A percentile compares a stretch with the other conserved stretches of the same genome.
phyloP scores from a whole-genome alignment of 2,329 filamentous ascomycete genomes.

The Rhynchosporium secalis region DNA sequence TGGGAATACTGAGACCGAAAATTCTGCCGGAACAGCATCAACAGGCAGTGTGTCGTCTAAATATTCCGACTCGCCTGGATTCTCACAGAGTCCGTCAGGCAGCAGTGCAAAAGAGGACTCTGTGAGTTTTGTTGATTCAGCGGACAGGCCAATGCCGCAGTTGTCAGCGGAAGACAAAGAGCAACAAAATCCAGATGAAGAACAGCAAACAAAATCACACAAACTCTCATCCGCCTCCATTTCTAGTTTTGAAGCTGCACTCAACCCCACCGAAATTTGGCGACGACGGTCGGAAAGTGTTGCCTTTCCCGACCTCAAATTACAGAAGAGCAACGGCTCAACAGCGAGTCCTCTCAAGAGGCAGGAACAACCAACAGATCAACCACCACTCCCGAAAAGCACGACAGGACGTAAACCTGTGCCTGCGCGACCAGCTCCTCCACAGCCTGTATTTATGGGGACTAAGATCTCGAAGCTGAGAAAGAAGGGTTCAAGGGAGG shows the following conservation, averaged over 20 bases:
- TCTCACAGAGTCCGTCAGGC: slow-evolving; percentile 28
- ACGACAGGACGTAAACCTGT: slow-evolving; percentile 32
- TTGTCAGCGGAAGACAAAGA: slow-evolving; percentile 33
- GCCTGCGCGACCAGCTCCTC: slow-evolving; percentile 34
- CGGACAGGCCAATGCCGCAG: slow-evolving; percentile 26
- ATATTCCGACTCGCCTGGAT: slow-evolving; percentile 34
- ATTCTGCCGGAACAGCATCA: slow-evolving; percentile 23
- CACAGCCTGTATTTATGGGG: slow-evolving; percentile 37
- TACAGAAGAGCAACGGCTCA: slow-evolving; percentile 38
- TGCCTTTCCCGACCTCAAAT: slow-evolving; percentile 35
- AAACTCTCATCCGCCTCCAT: slow-evolving; percentile 26
- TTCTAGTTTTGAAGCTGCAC: slow-evolving; percentile 29
- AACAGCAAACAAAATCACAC: slow-evolving; percentile 17
- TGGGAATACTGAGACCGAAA: slow-evolving; percentile 8
- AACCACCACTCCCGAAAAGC: slow-evolving; percentile 27
- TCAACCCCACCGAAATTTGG: slow-evolving; percentile 36
- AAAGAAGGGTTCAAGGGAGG: slow-evolving; percentile 33
- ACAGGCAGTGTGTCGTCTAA: slow-evolving; percentile 32
- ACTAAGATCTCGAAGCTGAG: slow-evolving; percentile 37
- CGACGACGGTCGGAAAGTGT: slow-evolving; percentile 35
- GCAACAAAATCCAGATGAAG: slow-evolving; percentile 7
- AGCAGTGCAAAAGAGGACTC: slow-evolving; percentile 33
- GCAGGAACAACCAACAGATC: slow-evolving; percentile 28
- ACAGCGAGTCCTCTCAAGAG: slow-evolving; percentile 33
- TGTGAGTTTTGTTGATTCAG: slow-evolving; percentile 32